Evolutionary conservation across 2,329 filamentous ascomycete species (phyloP).

Genomic region (Stachybotrys chartarum): DNA sequence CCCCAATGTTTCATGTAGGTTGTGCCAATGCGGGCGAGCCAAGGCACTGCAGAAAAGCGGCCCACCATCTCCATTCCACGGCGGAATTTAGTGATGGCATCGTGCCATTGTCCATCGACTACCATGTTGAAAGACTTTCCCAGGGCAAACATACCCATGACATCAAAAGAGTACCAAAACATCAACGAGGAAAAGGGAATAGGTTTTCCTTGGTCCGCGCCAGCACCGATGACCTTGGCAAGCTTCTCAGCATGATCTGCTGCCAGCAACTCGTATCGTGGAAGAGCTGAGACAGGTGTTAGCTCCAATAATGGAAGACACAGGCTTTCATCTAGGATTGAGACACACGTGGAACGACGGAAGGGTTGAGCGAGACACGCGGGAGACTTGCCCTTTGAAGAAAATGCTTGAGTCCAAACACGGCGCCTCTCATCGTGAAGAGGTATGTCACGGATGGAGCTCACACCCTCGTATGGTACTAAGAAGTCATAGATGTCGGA

Average conservation of each 20-base stretch:
- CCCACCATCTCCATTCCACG: constrained; percentile 18
- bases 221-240: no score
- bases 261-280: no score
- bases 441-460: constrained; percentile 20
- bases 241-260: no score
- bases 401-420: constrained; percentile 13
- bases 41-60: constrained; percentile 18
- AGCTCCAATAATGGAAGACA: no score
- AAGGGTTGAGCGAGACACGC: no score
- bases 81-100: constrained; percentile 16
- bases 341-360: no score
- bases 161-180: constrained; percentile 21
- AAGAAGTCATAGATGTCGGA: constrained; percentile 25
- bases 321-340: no score
- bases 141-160: constrained; percentile 29
- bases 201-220: no score
- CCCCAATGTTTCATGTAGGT: constrained; percentile 8
- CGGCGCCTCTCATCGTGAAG: constrained; percentile 22
- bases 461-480: constrained; percentile 19
- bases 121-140: constrained; percentile 28
- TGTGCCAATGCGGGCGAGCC: constrained; percentile 15
- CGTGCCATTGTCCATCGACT: constrained; percentile 15
- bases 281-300: no score
- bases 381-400: no score
- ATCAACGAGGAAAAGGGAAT: no score